Percentiles rank a stretch among this genome's conserved stretches.
Evolutionary conservation across 2,329 filamentous ascomycete genomes (phyloP).

Genomic region (Akanthomyces uredinophilus): DNA sequence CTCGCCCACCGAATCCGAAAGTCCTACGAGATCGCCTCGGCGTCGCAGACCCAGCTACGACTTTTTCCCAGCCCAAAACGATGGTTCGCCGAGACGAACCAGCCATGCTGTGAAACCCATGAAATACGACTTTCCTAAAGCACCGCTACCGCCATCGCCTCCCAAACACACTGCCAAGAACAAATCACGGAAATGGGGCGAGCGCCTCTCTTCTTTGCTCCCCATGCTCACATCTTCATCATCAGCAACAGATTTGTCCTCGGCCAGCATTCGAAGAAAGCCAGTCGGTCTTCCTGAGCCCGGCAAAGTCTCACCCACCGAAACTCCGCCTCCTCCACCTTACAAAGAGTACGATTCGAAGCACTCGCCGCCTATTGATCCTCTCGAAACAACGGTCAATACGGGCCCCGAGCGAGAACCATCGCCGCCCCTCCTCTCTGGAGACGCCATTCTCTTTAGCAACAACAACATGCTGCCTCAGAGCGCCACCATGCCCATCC

Average conservation of each 20-base stretch:
- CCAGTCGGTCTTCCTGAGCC: conserved; percentile 20
- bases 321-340: conserved; percentile 22
- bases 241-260: conserved; percentile 25
- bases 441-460: neutral
- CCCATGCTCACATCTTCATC: conserved; percentile 34
- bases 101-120: conserved; percentile 4
- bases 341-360: conserved; percentile 14
- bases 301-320: conserved; percentile 16
- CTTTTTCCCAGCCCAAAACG: neutral
- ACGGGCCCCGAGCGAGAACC: neutral
- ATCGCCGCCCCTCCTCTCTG: conserved; percentile 12
- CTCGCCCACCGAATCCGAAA: conserved; percentile 17
- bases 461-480: neutral
- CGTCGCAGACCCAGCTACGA: conserved; percentile 13
- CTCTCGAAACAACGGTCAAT: neutral
- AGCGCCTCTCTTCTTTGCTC: conserved; percentile 32
- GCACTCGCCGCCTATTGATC: neutral
- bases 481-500: conserved; percentile 8
- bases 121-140: neutral
- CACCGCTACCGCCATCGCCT: conserved; percentile 4
- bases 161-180: neutral
- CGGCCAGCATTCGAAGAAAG: conserved; percentile 23
- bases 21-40: neutral
- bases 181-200: conserved; percentile 33
- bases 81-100: neutral